Percentiles rank a stretch among this genome's conserved stretches.
Conservation (phyloP, 306 rosid genomes). For the Chamaecrista fasciculata region DNA sequence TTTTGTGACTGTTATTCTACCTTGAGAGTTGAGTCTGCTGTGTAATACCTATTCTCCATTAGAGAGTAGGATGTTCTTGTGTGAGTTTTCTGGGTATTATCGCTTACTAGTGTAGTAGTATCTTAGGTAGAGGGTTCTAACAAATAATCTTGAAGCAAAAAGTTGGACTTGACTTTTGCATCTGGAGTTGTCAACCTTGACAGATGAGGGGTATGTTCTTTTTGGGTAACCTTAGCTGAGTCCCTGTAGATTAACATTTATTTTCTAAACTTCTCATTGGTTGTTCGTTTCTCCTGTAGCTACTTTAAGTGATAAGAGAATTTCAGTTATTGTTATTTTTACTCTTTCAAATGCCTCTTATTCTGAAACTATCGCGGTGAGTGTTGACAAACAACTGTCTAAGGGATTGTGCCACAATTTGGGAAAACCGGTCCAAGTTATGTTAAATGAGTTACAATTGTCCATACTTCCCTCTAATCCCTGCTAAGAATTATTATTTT, state of each 20-base stretch:
- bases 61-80: no score
- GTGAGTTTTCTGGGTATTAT: no score
- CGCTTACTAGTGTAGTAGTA: no score
- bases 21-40: no score
- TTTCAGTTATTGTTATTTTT: not conserved
- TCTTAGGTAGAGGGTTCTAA: no score
- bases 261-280: not conserved
- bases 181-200: conserved; percentile 9
- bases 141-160: not conserved
- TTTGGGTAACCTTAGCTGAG: conserved; percentile 4
- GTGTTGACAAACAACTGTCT: not conserved
- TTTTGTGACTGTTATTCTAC: no score
- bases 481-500: not conserved
- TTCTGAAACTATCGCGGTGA: not conserved
- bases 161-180: not conserved
- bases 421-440: not conserved
- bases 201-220: not conserved
- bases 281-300: conserved; percentile 15
- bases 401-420: not conserved
- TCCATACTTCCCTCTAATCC: not conserved
- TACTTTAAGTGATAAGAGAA: not conserved
- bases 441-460: not conserved
- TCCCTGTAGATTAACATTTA: not conserved
- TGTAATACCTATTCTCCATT: no score
- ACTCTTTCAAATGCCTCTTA: not conserved